phyloP scores from a whole-genome alignment of 75 land plant genomes.

The Pinus taeda region DNA sequence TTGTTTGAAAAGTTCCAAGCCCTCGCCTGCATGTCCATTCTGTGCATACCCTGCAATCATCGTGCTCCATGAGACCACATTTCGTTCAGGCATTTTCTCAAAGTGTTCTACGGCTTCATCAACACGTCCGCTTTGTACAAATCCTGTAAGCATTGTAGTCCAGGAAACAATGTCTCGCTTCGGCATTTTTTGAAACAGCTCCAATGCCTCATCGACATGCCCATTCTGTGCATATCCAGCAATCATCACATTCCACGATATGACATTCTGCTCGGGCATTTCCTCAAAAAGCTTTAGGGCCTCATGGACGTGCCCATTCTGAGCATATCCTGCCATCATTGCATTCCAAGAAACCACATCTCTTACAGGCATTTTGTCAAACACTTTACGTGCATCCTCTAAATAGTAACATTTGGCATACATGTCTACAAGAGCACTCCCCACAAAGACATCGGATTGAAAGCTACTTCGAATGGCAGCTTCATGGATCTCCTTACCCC shows the following conservation, averaged over 20 bases:
- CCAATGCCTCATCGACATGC: slow-evolving; percentile 11
- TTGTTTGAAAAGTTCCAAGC: slow-evolving; percentile 5
- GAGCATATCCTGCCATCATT: slow-evolving; percentile 67
- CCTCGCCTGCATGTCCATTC: slow-evolving; percentile 18
- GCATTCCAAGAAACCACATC: slow-evolving; percentile 66
- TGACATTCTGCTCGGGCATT: slow-evolving; percentile 24
- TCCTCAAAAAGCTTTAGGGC: slow-evolving; percentile 48
- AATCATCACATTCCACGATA: slow-evolving; percentile 21
- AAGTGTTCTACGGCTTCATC: slow-evolving; percentile 12
- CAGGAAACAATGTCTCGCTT: slow-evolving; percentile 5
- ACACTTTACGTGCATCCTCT: slow-evolving; percentile 38
- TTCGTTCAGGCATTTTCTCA: slow-evolving; percentile 8
- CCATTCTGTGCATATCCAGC: slow-evolving; percentile 22
- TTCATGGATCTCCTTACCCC: slow-evolving; percentile 53
- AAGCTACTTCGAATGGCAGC: slow-evolving; percentile 28
- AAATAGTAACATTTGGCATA: slow-evolving; percentile 57
- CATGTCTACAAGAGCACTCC: slow-evolving; percentile 54
- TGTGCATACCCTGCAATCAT: slow-evolving; percentile 17
- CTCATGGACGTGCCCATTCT: slow-evolving; percentile 40
- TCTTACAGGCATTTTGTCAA: slow-evolving; percentile 40
- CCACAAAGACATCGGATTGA: slow-evolving; percentile 50
- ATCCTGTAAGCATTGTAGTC: slow-evolving; percentile 20
- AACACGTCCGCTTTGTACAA: background rate
- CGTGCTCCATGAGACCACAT: slow-evolving; percentile 24
- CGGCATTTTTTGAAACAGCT: slow-evolving; percentile 9